Conservation (phyloP, 2,329 filamentous ascomycete species). For the Knufia petricola region DNA sequence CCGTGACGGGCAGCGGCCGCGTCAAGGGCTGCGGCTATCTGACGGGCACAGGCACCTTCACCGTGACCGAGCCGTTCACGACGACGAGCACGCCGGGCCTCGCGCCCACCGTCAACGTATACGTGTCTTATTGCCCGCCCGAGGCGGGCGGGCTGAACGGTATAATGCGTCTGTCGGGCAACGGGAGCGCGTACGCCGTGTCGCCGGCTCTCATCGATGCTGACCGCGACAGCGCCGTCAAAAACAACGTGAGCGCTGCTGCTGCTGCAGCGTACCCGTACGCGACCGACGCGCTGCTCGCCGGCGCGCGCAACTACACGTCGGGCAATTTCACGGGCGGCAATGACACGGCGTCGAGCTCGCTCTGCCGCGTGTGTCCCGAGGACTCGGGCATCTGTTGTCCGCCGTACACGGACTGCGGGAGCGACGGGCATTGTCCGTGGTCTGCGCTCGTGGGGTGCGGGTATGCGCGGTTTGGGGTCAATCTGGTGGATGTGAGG, state of each 20-base stretch:
- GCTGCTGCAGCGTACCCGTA: neutral
- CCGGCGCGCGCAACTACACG: conserved; percentile 2
- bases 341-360: conserved; percentile 8
- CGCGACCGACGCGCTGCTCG: neutral
- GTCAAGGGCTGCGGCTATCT: conserved; percentile 20
- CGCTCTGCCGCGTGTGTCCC: conserved; percentile 15
- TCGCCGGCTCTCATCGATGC: neutral
- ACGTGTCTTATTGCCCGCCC: conserved; percentile 16
- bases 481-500: conserved; percentile 17
- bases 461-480: conserved; percentile 16
- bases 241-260: too few species aligned
- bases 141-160: neutral
- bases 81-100: conserved; percentile 10
- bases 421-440: conserved; percentile 17
- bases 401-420: conserved; percentile 15
- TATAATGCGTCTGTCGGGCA: conserved; percentile 2
- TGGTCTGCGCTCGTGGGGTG: conserved; percentile 12
- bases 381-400: conserved; percentile 18
- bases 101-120: conserved; percentile 14
- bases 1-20: conserved; percentile 13
- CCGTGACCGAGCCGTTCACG: conserved; percentile 14
- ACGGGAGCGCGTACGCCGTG: neutral
- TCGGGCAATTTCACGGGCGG: neutral
- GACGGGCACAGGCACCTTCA: conserved; percentile 18
- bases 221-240: neutral